Evolutionary conservation across 163 green algal species (phyloP).

Genomic region (Chlamydomonas reinhardtii): DNA sequence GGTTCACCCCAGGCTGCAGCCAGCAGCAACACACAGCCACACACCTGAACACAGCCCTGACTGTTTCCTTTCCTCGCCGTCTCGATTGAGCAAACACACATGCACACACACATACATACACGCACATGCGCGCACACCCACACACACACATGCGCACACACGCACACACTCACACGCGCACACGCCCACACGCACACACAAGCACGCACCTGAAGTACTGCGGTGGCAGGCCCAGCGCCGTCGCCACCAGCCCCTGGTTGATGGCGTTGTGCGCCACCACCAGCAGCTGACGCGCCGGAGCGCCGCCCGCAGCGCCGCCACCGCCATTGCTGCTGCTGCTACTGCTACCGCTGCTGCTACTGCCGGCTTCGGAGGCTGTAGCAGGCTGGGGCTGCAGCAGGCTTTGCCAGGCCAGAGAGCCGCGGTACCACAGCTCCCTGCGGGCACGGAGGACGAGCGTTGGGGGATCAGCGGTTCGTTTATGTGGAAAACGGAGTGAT

Average conservation of each 20-base stretch:
- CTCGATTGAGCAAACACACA: too few species aligned
- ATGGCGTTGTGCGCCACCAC: constrained; percentile 98
- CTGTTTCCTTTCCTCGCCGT: too few species aligned
- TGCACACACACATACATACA: too few species aligned
- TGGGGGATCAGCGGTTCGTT: neutral
- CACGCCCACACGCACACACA: too few species aligned
- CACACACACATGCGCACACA: too few species aligned
- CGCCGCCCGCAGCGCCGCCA: neutral
- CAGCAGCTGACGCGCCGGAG: constrained; percentile 58
- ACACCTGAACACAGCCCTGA: too few species aligned
- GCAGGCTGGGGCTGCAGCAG: constrained; percentile 63
- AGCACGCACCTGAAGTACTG: constrained; percentile 75
- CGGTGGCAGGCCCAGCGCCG: constrained; percentile 83
- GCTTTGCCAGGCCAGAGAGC: constrained; percentile 84
- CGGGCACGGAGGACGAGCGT: neutral
- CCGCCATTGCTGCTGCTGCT: neutral
- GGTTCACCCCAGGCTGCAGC: too few species aligned
- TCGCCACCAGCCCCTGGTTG: constrained; percentile 94
- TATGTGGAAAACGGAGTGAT: too few species aligned
- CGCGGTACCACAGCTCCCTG: constrained; percentile 91
- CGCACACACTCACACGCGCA: too few species aligned
- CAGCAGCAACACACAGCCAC: too few species aligned
- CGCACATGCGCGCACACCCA: too few species aligned
- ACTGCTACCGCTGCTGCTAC: neutral
- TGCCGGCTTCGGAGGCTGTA: neutral